Percentiles rank a stretch among this genome's conserved stretches.
phyloP scores from a whole-genome alignment of 192 early-diverging fungal species.

The Coemansia sp. region DNA sequence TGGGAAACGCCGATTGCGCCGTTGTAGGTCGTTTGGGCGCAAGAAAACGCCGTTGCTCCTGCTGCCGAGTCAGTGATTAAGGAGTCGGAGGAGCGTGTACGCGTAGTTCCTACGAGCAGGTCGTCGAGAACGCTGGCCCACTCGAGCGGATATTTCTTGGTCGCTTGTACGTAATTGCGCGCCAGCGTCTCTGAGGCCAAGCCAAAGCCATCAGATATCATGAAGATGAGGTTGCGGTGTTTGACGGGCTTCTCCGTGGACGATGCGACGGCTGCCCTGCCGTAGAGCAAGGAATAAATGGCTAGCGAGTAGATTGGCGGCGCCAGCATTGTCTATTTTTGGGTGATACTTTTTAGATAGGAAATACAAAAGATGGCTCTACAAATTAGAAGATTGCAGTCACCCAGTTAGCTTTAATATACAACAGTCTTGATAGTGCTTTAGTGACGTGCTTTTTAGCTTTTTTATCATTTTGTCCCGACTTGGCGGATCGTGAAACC shows the following conservation, averaged over 20 bases:
- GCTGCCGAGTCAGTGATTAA: slow-evolving; percentile 65
- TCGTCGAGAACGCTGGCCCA: slow-evolving; percentile 53
- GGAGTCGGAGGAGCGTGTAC: slow-evolving; percentile 58
- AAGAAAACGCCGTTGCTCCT: slow-evolving; percentile 64
- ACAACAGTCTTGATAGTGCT: neutral
- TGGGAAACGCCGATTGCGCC: slow-evolving; percentile 57
- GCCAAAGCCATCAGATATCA: slow-evolving; percentile 68
- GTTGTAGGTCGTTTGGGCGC: slow-evolving; percentile 60
- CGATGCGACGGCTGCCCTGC: neutral
- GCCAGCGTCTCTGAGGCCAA: slow-evolving; percentile 62
- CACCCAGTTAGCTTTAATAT: neutral
- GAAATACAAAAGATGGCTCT: neutral
- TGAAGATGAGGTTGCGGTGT: slow-evolving; percentile 60
- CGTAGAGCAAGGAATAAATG: neutral
- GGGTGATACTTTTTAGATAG: neutral
- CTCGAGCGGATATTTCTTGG: neutral
- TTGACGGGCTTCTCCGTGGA: neutral
- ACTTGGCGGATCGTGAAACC: neutral
- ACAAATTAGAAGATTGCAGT: neutral
- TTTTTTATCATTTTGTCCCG: neutral
- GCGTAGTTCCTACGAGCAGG: slow-evolving; percentile 54
- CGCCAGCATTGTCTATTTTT: neutral
- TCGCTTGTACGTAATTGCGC: slow-evolving; percentile 32
- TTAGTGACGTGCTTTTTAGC: neutral
- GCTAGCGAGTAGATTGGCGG: neutral